Evolutionary conservation across 1,284 basidiomycete species (phyloP), one percentile per base, ranked within the genome.

Genomic region (Xerocomus nothofagi): DNA sequence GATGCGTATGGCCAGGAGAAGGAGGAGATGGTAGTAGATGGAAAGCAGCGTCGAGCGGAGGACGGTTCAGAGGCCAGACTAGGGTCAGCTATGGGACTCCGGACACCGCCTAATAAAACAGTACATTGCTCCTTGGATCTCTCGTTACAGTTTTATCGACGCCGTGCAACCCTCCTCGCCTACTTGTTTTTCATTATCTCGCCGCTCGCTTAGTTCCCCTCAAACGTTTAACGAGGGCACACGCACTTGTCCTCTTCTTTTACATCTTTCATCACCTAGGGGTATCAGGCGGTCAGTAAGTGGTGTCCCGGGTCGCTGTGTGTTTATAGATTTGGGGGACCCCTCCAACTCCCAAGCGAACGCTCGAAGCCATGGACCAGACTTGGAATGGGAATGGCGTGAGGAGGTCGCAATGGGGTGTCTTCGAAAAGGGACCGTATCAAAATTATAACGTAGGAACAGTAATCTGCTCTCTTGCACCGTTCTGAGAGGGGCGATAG

Each of bases 181-280:
- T 49, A 24, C 44, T 33, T 44, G 9, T 15, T 46, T 30, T 36
- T 46, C 42, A 39, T 51, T 54, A 45, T 55, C 47, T 37, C 44
- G 44, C 39, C 53, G 49, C 44, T 46, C 58, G 55, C 53, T 56
- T 58, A 54, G 39, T 36, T n/a, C 59, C 8, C 14, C 53, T 62
- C 54, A 68, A n/a, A n/a, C n/a, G n/a, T n/a, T 31, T 5, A 14
- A 59, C 76, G 73, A 47, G 72, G 56, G 63, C 86, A 89, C 56
- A 63, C 68, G 67, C 87, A 89, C 67, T 76, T 80, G 66, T 88
- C 79, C 60, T 83, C 82, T 54, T 83, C 83, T 62, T 80, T 78
- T 57, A 88, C 81, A 58, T 76, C 39, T 18, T 54, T 49, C 59
- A 61, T 63, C 17, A 65, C 61, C 59, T 61, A 21, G 7, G n/a